A percentile compares a stretch with the other conserved stretches of the same genome.
phyloP scores from a whole-genome alignment of 352 stramenopile species.

The Globisporangium alternatum region DNA sequence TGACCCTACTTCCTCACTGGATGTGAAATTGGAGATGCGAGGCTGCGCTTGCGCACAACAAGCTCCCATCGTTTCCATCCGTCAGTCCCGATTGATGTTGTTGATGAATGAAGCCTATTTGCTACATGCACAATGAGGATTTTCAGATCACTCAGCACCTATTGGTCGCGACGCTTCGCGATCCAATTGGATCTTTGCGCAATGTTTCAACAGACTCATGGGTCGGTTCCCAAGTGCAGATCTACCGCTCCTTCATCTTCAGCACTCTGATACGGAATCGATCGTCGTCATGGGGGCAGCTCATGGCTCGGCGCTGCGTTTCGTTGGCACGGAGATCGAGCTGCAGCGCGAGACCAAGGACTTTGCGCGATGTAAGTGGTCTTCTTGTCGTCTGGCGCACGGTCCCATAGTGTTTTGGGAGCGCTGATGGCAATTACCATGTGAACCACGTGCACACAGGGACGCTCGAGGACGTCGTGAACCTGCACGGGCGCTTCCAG shows the following conservation, averaged over 20 bases:
- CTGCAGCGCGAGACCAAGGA: slow-evolving; percentile 71
- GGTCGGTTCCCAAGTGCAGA: background rate
- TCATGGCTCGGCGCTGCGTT: slow-evolving; percentile 43
- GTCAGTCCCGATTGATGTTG: too few species aligned
- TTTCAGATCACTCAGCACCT: too few species aligned
- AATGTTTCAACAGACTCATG: background rate
- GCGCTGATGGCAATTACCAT: too few species aligned
- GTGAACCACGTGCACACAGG: slow-evolving; percentile 25
- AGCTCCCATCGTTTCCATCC: too few species aligned
- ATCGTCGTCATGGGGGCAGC: slow-evolving; percentile 53
- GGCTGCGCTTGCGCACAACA: too few species aligned
- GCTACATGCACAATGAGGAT: too few species aligned
- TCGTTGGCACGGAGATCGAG: slow-evolving; percentile 62
- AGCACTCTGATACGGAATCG: background rate
- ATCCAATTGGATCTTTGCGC: background rate
- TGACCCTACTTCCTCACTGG: too few species aligned
- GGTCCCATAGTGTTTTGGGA: too few species aligned
- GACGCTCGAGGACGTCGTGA: slow-evolving; percentile 61
- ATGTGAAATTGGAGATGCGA: too few species aligned
- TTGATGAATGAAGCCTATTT: too few species aligned
- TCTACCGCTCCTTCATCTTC: background rate
- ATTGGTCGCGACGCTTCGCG: background rate
- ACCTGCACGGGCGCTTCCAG: slow-evolving; percentile 58
- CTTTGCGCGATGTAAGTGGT: slow-evolving; percentile 64
- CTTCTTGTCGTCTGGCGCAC: background rate